phyloP scores from a whole-genome alignment of 495 filamentous ascomycete species.

The Cercophora newfieldiana region DNA sequence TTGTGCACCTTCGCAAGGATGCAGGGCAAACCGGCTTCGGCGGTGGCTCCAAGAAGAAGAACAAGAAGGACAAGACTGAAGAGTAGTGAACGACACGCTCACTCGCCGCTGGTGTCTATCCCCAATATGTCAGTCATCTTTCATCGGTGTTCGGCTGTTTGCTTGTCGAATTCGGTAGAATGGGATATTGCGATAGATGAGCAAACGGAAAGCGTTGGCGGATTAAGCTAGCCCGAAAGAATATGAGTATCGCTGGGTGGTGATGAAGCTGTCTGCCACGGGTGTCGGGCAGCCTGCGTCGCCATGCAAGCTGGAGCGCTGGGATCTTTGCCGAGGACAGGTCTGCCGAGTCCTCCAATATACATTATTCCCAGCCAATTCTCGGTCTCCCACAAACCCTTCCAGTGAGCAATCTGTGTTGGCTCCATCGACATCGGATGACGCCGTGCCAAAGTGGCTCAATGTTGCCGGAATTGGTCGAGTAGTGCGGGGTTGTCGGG shows the following conservation, averaged over 20 bases:
- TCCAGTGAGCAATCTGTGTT: background rate
- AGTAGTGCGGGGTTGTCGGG: background rate
- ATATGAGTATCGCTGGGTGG: background rate
- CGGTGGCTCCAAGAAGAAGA: slow-evolving; percentile 72
- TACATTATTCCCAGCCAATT: background rate
- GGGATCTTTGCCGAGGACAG: background rate
- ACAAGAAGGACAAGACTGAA: slow-evolving; percentile 61
- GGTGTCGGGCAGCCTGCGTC: background rate
- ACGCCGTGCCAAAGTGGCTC: background rate
- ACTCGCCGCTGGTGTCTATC: slow-evolving; percentile 4
- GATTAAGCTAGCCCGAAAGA: background rate
- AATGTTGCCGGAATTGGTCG: background rate
- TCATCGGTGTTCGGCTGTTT: slow-evolving; percentile 10
- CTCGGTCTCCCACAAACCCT: background rate
- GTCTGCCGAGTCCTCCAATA: background rate
- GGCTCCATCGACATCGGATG: background rate
- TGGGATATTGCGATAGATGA: slow-evolving; percentile 16
- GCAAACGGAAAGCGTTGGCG: background rate
- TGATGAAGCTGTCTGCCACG: background rate
- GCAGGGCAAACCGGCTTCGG: slow-evolving; percentile 50
- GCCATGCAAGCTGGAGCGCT: background rate
- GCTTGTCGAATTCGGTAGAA: slow-evolving; percentile 15
- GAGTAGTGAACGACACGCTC: slow-evolving; percentile 36
- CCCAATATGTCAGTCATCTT: slow-evolving; percentile 6
- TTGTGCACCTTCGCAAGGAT: slow-evolving; percentile 80